These are phyloP conservation scores for Exophiala spinifera DNA, from an alignment of 2,329 filamentous ascomycete genomes.

Conservation along the genomic window DNA sequence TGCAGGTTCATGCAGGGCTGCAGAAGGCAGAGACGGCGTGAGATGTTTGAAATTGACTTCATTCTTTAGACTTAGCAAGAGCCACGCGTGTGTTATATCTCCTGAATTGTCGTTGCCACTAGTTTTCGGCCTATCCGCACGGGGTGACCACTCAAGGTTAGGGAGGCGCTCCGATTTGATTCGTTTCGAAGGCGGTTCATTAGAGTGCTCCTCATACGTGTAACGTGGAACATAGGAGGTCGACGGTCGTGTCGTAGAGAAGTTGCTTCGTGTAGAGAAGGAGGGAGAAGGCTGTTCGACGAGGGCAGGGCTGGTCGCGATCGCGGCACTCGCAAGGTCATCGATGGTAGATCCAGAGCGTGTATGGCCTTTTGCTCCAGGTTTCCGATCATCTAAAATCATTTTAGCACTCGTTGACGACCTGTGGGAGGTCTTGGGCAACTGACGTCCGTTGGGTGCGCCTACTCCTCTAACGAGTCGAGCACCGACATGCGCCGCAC, in stretches of 20 bases:
- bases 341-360: conserved; percentile 47
- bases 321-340: conserved; percentile 50
- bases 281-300: conserved; percentile 35
- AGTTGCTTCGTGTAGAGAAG: conserved; percentile 25
- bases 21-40: conserved; percentile 14
- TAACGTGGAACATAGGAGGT: conserved; percentile 32
- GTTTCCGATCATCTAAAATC: conserved; percentile 3
- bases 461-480: conserved; percentile 14
- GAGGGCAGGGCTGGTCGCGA: conserved; percentile 48
- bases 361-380: conserved; percentile 35
- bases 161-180: conserved; percentile 57
- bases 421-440: conserved; percentile 2
- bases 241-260: conserved; percentile 31
- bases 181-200: conserved; percentile 57
- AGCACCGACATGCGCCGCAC: conserved; percentile 26
- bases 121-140: conserved; percentile 32
- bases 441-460: conserved; percentile 1
- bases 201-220: conserved; percentile 30
- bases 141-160: conserved; percentile 37
- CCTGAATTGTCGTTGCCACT: conserved; percentile 33
- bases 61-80: conserved; percentile 43
- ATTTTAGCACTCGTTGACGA: conserved; percentile 2
- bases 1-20: conserved; percentile 5
- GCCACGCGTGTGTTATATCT: conserved; percentile 45
- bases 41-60: conserved; percentile 28